These are phyloP conservation scores for Coffea eugenioides DNA, from an alignment of 257 asterid genomes.

Conservation along the genomic window DNA sequence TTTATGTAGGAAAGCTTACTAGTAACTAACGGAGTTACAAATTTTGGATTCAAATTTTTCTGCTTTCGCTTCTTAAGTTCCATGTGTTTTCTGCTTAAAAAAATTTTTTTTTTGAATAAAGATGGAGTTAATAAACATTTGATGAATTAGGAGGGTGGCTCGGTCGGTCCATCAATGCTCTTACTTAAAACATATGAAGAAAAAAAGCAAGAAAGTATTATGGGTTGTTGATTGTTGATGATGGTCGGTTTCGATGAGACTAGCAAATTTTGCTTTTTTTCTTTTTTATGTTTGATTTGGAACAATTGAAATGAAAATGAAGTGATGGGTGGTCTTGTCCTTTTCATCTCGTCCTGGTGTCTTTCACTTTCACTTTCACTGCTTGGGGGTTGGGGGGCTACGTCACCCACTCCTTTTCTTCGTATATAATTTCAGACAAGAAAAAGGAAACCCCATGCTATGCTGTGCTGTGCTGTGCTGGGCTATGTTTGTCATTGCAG, in stretches of 20 bases:
- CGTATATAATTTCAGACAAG: not conserved
- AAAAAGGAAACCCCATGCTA: not conserved
- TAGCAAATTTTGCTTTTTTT: not conserved
- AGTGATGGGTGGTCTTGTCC: not conserved
- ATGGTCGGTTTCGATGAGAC: slow-evolving; percentile 16
- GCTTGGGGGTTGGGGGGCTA: not conserved
- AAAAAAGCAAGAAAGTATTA: not conserved
- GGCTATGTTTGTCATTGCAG: not conserved
- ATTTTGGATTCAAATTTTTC: too few relatives aligned
- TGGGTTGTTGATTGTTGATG: not conserved
- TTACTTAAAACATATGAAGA: not conserved
- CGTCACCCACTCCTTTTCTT: not conserved
- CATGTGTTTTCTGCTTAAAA: too few relatives aligned
- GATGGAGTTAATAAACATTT: too few relatives aligned
- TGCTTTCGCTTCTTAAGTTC: too few relatives aligned
- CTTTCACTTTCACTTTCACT: slow-evolving; percentile 1
- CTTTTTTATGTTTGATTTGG: not conserved
- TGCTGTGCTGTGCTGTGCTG: not conserved
- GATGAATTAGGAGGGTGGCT: not conserved
- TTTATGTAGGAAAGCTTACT: too few relatives aligned
- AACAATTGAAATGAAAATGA: slow-evolving; percentile 20
- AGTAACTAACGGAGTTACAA: too few relatives aligned
- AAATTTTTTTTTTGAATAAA: too few relatives aligned
- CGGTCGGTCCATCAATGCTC: not conserved
- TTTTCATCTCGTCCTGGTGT: not conserved